Conservation (phyloP, 805 yeast species). For the Spathaspora gorwiae region DNA sequence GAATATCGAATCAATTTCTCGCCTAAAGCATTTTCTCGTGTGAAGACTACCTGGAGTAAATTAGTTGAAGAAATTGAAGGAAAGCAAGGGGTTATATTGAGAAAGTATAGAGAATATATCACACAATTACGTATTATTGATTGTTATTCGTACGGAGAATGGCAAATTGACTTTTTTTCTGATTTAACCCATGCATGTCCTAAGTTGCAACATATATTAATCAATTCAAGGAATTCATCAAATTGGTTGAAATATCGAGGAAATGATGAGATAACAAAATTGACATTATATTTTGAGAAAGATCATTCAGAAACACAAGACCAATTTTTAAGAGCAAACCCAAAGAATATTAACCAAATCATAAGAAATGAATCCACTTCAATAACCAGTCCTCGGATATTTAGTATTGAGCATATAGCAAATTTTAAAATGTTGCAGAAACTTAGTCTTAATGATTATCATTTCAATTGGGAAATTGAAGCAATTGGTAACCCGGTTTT, state of each 20-base stretch:
- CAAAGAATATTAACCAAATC: constrained; percentile 13
- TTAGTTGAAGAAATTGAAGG: constrained; percentile 8
- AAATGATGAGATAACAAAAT: constrained; percentile 12
- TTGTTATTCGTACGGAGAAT: constrained; percentile 31
- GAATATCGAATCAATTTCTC: constrained; percentile 15
- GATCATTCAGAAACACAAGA: constrained; percentile 14
- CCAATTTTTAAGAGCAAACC: constrained; percentile 8
- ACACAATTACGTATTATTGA: constrained; percentile 24
- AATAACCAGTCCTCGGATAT: constrained; percentile 22
- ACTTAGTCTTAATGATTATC: constrained; percentile 36
- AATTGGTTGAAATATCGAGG: constrained; percentile 38
- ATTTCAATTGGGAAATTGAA: constrained; percentile 38
- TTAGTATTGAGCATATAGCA: constrained; percentile 41
- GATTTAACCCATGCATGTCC: constrained; percentile 18
- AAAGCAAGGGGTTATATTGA: constrained; percentile 5
- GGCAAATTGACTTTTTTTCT: constrained; percentile 29
- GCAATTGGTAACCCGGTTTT: constrained; percentile 12
- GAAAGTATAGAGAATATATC: constrained; percentile 10
- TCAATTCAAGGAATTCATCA: constrained; percentile 34
- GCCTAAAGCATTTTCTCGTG: constrained; percentile 14
- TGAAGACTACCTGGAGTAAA: constrained; percentile 24
- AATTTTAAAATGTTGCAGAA: constrained; percentile 29
- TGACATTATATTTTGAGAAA: constrained; percentile 25
- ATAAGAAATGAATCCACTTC: background rate
- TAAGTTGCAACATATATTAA: constrained; percentile 15